Percentiles rank a stretch among this genome's conserved stretches.
Conservation (phyloP, 1,284 basidiomycete genomes). For the Xerocomus minutiporus region DNA sequence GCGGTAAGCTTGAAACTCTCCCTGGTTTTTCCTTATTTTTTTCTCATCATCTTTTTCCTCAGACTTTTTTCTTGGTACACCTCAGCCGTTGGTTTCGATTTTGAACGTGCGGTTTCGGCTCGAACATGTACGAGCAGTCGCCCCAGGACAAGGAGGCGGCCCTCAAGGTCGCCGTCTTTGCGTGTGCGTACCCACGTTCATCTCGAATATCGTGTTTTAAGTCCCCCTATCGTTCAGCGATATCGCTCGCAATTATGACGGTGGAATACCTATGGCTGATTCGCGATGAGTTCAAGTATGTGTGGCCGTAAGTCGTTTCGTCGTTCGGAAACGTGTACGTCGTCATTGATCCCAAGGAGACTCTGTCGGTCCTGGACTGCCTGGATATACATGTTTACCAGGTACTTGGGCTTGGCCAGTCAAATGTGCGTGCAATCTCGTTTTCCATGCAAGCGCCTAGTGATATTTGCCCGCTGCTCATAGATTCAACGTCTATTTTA, state of each 20-base stretch:
- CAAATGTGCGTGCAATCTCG: constrained; percentile 8
- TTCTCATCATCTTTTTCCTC: too few relatives aligned
- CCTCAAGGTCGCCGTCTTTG: not conserved
- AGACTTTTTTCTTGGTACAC: not conserved
- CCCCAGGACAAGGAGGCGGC: not conserved
- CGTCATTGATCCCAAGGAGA: not conserved
- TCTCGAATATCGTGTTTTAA: not conserved
- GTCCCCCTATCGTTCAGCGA: not conserved
- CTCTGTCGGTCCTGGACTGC: constrained; percentile 1
- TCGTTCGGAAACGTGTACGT: not conserved
- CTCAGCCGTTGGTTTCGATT: not conserved
- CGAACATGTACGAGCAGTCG: not conserved
- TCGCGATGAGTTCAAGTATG: constrained; percentile 5
- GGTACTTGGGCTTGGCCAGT: constrained; percentile 9
- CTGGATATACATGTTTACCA: constrained; percentile 4
- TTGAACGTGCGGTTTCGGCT: not conserved
- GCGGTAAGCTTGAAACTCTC: not conserved
- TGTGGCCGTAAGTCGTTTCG: constrained; percentile 15
- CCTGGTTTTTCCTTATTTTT: not conserved
- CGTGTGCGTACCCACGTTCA: not conserved
- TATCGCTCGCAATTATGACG: constrained; percentile 4
- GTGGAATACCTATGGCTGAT: constrained; percentile 7
- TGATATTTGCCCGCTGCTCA: too few relatives aligned
- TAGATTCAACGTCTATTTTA: constrained; percentile 17
- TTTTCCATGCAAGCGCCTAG: too few relatives aligned